Evolutionary conservation across 73 alveolate genomes (phyloP), one percentile per base, ranked within the genome.

Genomic region (Breviolum minutum): DNA sequence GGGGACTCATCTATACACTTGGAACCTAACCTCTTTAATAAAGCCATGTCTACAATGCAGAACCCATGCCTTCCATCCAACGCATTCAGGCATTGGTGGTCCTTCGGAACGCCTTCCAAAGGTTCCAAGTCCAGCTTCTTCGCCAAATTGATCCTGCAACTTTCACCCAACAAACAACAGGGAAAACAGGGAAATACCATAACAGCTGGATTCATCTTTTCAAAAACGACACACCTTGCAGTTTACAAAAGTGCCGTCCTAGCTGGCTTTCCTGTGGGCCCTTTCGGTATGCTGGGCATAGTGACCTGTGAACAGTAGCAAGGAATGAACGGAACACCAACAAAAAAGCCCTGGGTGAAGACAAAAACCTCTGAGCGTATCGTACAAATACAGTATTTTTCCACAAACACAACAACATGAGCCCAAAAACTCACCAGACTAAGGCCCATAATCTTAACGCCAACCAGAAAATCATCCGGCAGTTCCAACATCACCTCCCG

Each of bases 221-320:
- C 54, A 40, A 40, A 40, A 40, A 40, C 54, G 54, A 40, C 54
- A 40, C 54, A 40, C 54, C 54, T 3, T 40, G 54, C 54, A 40
- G 54, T 40, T 40, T 0, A 40, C 54, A 3, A 40, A 60, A 63
- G 16, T 68, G 80, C 63, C n/a, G 86, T 69, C 95, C 98, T 92
- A 2, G 98, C 98, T 24, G 99, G 99, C 63, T 94, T 94, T 60
- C 99, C 99, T 54, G 99, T 94, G 30, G 99, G 99, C 48, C 99
- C 99, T 24, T 94, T 94, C 11, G 99, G 99, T 17, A 94, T 94
- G 94, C 73, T 66, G 85, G 99, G 99, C 99, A 94, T 94, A 5
- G 99, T 94, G 64, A 94, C 99, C 99, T 79, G 20, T 6, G 30
- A 32, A 40, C 60, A 40, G 3, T 40, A 40, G 54, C 54, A 40